Percentiles rank a stretch among this genome's conserved stretches.
These are phyloP conservation scores for Rheum nobile DNA, from an alignment of 148 eudicot genomes.

Conservation along the genomic window DNA sequence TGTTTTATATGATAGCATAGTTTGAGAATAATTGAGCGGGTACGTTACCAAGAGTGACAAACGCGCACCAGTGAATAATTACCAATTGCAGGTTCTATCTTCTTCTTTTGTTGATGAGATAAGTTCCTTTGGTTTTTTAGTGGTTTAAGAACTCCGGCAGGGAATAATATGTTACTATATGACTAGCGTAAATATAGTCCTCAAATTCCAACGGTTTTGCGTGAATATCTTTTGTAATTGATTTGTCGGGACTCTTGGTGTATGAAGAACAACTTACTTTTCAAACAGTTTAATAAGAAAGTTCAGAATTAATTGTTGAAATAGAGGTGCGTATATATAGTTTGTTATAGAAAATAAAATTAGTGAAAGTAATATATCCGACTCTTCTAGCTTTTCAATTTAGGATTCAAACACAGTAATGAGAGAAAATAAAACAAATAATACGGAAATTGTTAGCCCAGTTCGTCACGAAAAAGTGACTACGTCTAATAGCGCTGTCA, in stretches of 20 bases:
- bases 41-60: too few relatives aligned
- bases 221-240: not conserved
- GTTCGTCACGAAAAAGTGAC: too few relatives aligned
- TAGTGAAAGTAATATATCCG: not conserved
- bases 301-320: too few relatives aligned
- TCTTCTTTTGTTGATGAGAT: not conserved
- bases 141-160: not conserved
- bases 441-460: too few relatives aligned
- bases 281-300: not conserved
- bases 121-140: constrained; percentile 3
- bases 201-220: not conserved
- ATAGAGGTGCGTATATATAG: too few relatives aligned
- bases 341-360: not conserved
- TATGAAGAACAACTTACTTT: not conserved
- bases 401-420: too few relatives aligned
- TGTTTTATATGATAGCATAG: not conserved
- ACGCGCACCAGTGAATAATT: not conserved
- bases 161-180: not conserved
- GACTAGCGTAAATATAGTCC: not conserved
- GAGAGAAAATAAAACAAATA: too few relatives aligned
- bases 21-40: not conserved
- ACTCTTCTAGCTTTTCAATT: too few relatives aligned
- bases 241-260: constrained; percentile 1
- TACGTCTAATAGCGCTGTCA: too few relatives aligned
- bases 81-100: not conserved